Base-by-base conservation (phyloP, 495 filamentous ascomycete species). In the Aspergillus baeticus region DNA sequence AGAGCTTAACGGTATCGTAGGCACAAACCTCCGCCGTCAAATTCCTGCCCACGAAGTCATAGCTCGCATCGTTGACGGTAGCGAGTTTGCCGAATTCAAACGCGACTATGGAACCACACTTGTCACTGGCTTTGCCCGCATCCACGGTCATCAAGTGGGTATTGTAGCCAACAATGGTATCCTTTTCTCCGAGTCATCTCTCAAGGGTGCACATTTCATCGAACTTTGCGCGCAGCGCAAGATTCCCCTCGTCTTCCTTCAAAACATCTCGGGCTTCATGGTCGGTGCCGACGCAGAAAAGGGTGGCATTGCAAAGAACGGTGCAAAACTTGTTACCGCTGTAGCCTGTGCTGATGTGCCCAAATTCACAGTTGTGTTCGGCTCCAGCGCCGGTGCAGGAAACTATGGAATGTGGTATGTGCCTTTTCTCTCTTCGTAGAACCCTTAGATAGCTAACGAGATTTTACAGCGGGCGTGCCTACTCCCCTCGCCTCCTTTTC, bases 201-300 rank as follows among this genome's bases (percentile, higher is more conserved):
- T 96, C 44, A 98, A 98, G 71, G 94, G 94, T 10, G 92, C 94
- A 5, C 94, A 98, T 72, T 98, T 98, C 73, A 96, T 98, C 67
- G 90, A 98, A 70, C 85, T 98, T n/a, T 97, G 94, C 76, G 83
- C 85, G 6, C 90, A 98, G 70, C 87, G 95, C 47, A 81, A 86
- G 21, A 90, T 98, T 45, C 93, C 94, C 14, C 77, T 98, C 0
- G 76, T 98, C 29, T 98, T 98, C 71, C 73, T 98, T 35, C 94
- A 98, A 67, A 98, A 98, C 67, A 98, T 98, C 68, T 87, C 83
- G 6, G 94, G 94, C 22, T 98, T 98, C 78, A 98, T 98, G 94
- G 94, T 98, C 11, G 94, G 94, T 23, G 81, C 81, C 7, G 91
- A 96, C 63, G 94, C 93, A 4, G 94, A 98, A 70, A 86, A 86